Base-by-base conservation (phyloP, 2,329 filamentous ascomycete genomes). In the Exophiala viscosa region DNA sequence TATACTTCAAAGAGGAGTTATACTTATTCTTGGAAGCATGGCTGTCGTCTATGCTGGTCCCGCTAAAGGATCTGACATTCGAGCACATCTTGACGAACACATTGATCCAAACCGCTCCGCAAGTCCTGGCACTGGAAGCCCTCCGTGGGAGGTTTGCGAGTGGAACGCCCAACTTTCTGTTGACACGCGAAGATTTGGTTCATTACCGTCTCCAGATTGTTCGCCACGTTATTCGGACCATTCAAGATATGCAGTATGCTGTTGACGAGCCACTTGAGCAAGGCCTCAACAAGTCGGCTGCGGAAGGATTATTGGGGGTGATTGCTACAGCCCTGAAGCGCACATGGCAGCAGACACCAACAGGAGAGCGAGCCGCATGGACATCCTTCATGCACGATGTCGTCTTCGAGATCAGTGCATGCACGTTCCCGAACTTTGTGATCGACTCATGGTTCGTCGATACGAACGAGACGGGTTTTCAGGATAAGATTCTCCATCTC, bases 31-130 rank as follows among this genome's bases (percentile, higher is more conserved):
- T 59, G 23, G 17, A 42, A 13, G 20, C n/a, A 9, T 57, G 56
- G 53, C 15, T 60, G 33, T 23, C 28, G 11, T 45, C 44, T 17
- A 49, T 59, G 3, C 39, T 60, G 20, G 23, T 36, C 18, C 47
- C 54, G 11, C 17, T 38, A 11, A 8, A 40, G 10, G 41, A 50
- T 9, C 32, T 54, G 17, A 46, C 32, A 17, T 60, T 60, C 36
- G 50, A 59, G n/a, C 52, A 58, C 36, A 23, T 43, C 10, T 40
- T 60, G 32, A 55, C 53, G 13, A 53, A 53, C 18, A 34, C 46
- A 28, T 31, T 60, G 3, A 34, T 60, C 14, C 39, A 52, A 34
- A 51, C 23, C 17, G 45, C 46, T 8, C 50, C 53, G 11, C 46
- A 50, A 14, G 18, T 40, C 13, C 52, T 59, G 23, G 45, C 18